Base-by-base conservation (phyloP, 108 stramenopile species). In the Nitzschia sp. region DNA sequence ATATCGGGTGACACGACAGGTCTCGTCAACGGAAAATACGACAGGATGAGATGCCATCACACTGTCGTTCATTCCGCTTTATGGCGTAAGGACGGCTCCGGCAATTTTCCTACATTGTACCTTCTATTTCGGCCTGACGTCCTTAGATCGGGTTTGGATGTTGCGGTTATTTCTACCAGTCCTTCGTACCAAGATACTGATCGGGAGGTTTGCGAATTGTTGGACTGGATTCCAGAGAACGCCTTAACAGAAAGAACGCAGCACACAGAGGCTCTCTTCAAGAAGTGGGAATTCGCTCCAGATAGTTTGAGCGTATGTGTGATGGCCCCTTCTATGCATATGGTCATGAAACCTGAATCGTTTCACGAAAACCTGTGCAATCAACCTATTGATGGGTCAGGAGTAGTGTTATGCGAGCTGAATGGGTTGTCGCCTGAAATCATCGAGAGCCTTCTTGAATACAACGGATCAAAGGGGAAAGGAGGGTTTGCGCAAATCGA, bases 201-300 rank as follows among this genome's bases (percentile, higher is more conserved):
- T 28, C 74, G 77, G 77, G 61, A 68, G 9, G 59, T 92, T 31
- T n/a, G 79, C 1, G 81, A 76, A 3, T 72, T 78, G 0, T n/a
- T 21, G 5, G 58, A 70, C 26, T 91, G 87, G 90, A 78, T 86
- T 67, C 90, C 90, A 4, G 82, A 73, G 47, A 85, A 91, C 77
- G 76, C 90, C 24, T 48, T 91, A 24, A 29, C 26, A 3, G 4
- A 18, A 8, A 6, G 24, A 55, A 19, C 21, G 1, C 54, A 67
- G 18, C 31, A 29, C 62, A 82, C 81, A 1, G 48, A 74, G 38
- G 81, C 69, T 6, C 74, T 42, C 5, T 82, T 82, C 32, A 33
- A 70, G 28, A 62, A 65, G 34, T 82, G 77, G 81, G 46, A 54
- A 23, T 18, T 48, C 32, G 53, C 67, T 8, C 72, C 66, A 26